These are phyloP conservation scores for Seiridium unicorne DNA, from an alignment of 2,329 filamentous ascomycete species.

Conservation along the genomic window DNA sequence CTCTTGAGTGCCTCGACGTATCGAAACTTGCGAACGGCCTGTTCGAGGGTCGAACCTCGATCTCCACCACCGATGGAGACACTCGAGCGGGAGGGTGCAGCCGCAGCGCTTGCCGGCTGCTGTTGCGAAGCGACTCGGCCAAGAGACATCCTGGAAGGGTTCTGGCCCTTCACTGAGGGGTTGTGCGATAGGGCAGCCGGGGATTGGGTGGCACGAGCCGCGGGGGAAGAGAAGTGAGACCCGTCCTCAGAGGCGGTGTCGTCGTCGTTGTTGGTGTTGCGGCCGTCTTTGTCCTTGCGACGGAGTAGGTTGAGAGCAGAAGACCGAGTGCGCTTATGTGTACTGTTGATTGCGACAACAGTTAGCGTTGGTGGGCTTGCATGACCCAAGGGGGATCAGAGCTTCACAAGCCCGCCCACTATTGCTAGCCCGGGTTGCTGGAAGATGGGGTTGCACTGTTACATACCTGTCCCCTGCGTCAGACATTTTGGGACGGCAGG, in stretches of 20 bases:
- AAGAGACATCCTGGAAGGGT: slow-evolving; percentile 10
- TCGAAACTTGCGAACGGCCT: slow-evolving; percentile 91
- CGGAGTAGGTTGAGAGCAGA: slow-evolving; percentile 50
- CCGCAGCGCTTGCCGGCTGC: slow-evolving; percentile 6
- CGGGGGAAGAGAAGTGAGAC: background rate
- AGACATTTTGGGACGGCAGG: slow-evolving; percentile 6
- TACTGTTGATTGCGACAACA: slow-evolving; percentile 19
- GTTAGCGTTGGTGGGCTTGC: slow-evolving; percentile 8
- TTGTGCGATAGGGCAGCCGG: slow-evolving; percentile 14
- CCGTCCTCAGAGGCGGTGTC: slow-evolving; percentile 8
- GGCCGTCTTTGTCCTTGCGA: slow-evolving; percentile 35
- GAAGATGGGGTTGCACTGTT: background rate
- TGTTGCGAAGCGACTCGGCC: slow-evolving; percentile 24
- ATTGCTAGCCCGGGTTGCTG: no score
- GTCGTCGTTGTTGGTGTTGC: slow-evolving; percentile 18
- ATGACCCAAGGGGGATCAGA: background rate
- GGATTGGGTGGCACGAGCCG: slow-evolving; percentile 2
- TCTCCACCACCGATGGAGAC: slow-evolving; percentile 35
- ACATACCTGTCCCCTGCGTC: slow-evolving; percentile 13
- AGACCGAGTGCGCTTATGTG: slow-evolving; percentile 41
- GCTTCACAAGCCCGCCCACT: no score
- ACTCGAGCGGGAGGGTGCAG: slow-evolving; percentile 27
- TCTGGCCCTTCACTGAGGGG: slow-evolving; percentile 3
- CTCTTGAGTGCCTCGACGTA: slow-evolving; percentile 89
- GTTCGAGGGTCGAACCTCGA: slow-evolving; percentile 67